Percentiles rank a stretch among this genome's conserved stretches.
phyloP scores from a whole-genome alignment of 2,329 filamentous ascomycete genomes.

The Fusarium musae region DNA sequence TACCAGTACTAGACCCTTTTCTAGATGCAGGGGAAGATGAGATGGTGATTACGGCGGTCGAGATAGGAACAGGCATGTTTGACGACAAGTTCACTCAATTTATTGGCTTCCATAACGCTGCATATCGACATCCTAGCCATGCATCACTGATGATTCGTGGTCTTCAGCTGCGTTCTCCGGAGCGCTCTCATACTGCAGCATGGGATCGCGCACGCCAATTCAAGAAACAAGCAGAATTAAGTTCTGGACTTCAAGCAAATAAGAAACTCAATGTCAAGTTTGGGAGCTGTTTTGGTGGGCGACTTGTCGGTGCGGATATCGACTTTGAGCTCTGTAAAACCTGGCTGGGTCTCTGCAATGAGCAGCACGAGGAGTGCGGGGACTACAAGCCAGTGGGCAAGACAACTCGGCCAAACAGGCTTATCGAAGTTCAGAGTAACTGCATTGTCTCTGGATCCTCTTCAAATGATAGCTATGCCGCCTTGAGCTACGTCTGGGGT shows the following conservation, averaged over 20 bases:
- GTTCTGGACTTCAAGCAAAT: fast-evolving
- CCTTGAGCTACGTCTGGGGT: background rate
- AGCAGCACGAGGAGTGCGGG: background rate
- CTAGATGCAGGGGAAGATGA: background rate
- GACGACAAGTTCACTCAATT: background rate
- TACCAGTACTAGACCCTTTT: fast-evolving
- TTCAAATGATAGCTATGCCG: background rate
- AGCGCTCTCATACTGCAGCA: background rate
- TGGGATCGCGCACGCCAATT: background rate
- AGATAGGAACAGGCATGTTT: background rate
- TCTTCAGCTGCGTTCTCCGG: background rate
- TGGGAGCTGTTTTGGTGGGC: background rate
- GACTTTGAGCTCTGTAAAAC: background rate
- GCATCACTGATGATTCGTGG: background rate
- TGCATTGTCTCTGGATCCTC: background rate
- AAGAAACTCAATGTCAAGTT: fast-evolving
- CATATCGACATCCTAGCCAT: background rate
- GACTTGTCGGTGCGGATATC: fast-evolving
- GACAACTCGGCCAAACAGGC: background rate
- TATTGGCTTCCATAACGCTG: background rate
- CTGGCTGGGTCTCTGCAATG: background rate
- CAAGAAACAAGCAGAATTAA: fast-evolving
- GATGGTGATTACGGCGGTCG: background rate
- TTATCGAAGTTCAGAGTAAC: background rate
- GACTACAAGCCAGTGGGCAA: background rate